A percentile compares a stretch with the other conserved stretches of the same genome.
Evolutionary conservation across 805 yeast species (phyloP).

Genomic region (Pichia pseudocactophila): DNA sequence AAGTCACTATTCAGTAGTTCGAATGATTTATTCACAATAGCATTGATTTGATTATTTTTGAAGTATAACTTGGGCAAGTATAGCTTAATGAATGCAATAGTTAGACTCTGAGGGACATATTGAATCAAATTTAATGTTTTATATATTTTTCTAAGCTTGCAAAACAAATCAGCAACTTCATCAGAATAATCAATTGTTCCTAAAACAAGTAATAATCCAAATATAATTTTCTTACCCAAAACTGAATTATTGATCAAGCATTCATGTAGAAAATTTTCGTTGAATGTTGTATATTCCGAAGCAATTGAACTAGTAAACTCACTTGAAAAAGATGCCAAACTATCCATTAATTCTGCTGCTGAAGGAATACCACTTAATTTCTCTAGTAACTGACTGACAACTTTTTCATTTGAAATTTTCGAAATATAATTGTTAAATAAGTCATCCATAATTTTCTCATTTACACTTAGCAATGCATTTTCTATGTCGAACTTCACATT

Average conservation of each 20-base stretch:
- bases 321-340: slow-evolving; percentile 23
- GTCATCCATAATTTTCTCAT: slow-evolving; percentile 29
- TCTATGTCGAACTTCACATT: slow-evolving; percentile 30
- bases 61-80: slow-evolving; percentile 21
- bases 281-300: slow-evolving; percentile 18
- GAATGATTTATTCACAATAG: slow-evolving; percentile 14
- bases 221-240: slow-evolving; percentile 15
- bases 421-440: slow-evolving; percentile 37
- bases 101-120: slow-evolving; percentile 6
- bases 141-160: slow-evolving; percentile 12
- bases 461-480: slow-evolving; percentile 20
- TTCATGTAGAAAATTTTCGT: slow-evolving; percentile 16
- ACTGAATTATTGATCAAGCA: slow-evolving; percentile 15
- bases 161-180: slow-evolving; percentile 18
- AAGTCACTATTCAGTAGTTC: slow-evolving; percentile 13
- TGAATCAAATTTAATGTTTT: slow-evolving; percentile 9
- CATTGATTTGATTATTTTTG: slow-evolving; percentile 18
- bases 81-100: slow-evolving; percentile 11
- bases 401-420: slow-evolving; percentile 31
- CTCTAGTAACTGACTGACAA: slow-evolving; percentile 30
- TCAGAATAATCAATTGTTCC: slow-evolving; percentile 27
- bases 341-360: slow-evolving; percentile 28
- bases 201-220: slow-evolving; percentile 23
- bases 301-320: slow-evolving; percentile 16
- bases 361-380: slow-evolving; percentile 15